Evolutionary conservation across 176 grass and related monocot species (phyloP), one percentile per base, ranked within the genome.

Genomic region (Oryza rufipogon): DNA sequence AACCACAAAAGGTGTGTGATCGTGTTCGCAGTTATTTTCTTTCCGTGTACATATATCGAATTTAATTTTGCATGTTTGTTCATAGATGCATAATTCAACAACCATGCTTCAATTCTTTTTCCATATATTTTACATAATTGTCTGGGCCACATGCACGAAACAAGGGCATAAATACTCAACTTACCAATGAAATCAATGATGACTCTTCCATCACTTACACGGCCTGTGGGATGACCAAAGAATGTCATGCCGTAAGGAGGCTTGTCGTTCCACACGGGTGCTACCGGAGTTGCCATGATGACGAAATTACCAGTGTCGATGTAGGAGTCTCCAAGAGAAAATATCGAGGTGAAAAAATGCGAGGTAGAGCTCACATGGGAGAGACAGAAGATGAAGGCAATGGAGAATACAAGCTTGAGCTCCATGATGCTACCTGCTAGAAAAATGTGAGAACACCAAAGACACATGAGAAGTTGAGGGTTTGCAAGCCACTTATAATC

Each of bases 251-350:
- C 92, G 7, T 87, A 89, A 32, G 92, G 92, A 16, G 67, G 81
- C 19, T 81, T 85, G 52, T 85, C 73, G 70, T 76, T 45, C 44
- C 23, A 68, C 12, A 65, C n/a, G 0, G 66, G 82, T 0, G 74
- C 1, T 2, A 56, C 14, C 0, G 58, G 54, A 4, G 39, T 1
- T 1, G 63, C 70, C 76, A 90, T 81, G 70, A 70, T 39, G 41
- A 74, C 17, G 12, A 83, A 79, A 78, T 94, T 94, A 74, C 87
- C 87, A 2, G 90, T 85, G 82, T 94, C 89, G 9, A 86, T 83
- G 80, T 85, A 79, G 11, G 89, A 94, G 74, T 94, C 88, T 6
- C 89, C 89, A 0, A 91, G 58, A 70, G 67, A 63, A 67, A 91
- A 91, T 54, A 94, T 84, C 9, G 87, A 83, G 49, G 75, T 79